Conservation (phyloP, 2,329 filamentous ascomycete species). For the Erysiphe neolycopersici region DNA sequence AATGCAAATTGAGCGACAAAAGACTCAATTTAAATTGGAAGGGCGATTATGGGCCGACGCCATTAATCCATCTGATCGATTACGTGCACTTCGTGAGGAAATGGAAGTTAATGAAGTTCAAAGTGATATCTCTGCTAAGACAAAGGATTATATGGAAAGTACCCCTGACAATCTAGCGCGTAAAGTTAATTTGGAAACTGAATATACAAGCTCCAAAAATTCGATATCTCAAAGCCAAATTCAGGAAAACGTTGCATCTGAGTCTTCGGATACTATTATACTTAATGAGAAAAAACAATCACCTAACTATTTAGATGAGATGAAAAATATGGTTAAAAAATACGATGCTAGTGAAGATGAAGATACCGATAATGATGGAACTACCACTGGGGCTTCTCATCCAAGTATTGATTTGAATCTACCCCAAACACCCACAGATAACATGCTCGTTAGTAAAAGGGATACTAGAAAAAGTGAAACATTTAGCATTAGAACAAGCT, state of each 20-base stretch:
- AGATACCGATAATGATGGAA: slow-evolving; percentile 26
- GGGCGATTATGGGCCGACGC: slow-evolving; percentile 69
- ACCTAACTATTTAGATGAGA: slow-evolving; percentile 36
- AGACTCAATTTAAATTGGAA: slow-evolving; percentile 93
- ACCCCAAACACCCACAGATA: slow-evolving; percentile 24
- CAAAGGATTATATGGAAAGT: slow-evolving; percentile 39
- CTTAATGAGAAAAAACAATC: slow-evolving; percentile 41
- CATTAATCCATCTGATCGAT: slow-evolving; percentile 65
- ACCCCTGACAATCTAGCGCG: slow-evolving; percentile 48
- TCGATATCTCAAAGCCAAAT: slow-evolving; percentile 15
- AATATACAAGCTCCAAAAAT: slow-evolving; percentile 20
- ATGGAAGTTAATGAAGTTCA: slow-evolving; percentile 41
- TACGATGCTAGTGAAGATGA: slow-evolving; percentile 27
- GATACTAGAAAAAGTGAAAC: neutral
- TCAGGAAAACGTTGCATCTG: slow-evolving; percentile 26
- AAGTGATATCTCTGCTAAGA: slow-evolving; percentile 20
- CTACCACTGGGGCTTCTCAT: slow-evolving; percentile 49
- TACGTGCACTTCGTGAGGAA: slow-evolving; percentile 74
- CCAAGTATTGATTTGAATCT: slow-evolving; percentile 43
- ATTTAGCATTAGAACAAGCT: neutral
- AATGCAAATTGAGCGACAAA: slow-evolving; percentile 85
- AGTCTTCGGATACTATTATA: slow-evolving; percentile 54
- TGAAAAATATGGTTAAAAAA: slow-evolving; percentile 47
- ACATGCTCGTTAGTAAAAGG: slow-evolving; percentile 1
- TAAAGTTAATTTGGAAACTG: slow-evolving; percentile 27